phyloP scores from a whole-genome alignment of 768 basidiomycete genomes.

The Pholiota molesta region DNA sequence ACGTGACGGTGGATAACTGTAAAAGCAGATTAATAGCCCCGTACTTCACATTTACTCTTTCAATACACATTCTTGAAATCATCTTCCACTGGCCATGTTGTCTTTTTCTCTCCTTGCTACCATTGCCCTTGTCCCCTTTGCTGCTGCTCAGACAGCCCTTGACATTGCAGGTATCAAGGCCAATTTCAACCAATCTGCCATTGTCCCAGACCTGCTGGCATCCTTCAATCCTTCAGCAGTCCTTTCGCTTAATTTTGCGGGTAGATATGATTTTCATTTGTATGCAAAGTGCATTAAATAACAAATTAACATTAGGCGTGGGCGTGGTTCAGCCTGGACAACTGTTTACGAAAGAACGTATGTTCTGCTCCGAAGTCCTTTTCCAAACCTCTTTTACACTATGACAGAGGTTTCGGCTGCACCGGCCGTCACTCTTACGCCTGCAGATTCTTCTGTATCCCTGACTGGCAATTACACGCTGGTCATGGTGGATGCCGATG shows the following conservation, averaged over 20 bases:
- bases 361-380: conserved; percentile 27
- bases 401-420: conserved; percentile 56
- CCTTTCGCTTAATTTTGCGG: conserved; percentile 52
- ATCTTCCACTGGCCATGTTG: conserved; percentile 31
- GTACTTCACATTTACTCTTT: too few relatives aligned
- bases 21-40: too few relatives aligned
- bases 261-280: conserved; percentile 19
- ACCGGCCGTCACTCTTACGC: conserved; percentile 55
- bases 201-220: conserved; percentile 65
- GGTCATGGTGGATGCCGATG: conserved; percentile 75
- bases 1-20: too few relatives aligned
- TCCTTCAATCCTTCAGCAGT: conserved; percentile 65
- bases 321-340: conserved; percentile 61
- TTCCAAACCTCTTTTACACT: neutral
- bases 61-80: too few relatives aligned
- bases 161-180: conserved; percentile 66
- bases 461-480: conserved; percentile 63
- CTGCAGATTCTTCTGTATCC: conserved; percentile 48
- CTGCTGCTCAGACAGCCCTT: conserved; percentile 48
- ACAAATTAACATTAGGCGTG: conserved; percentile 33
- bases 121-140: conserved; percentile 44
- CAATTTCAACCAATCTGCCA: conserved; percentile 60
- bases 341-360: conserved; percentile 56
- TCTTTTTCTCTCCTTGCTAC: conserved; percentile 34
- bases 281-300: neutral